A percentile compares a stretch with the other conserved stretches of the same genome.
These are phyloP conservation scores for Falciphora oryzae DNA, from an alignment of 2,329 filamentous ascomycete species.

Conservation along the genomic window DNA sequence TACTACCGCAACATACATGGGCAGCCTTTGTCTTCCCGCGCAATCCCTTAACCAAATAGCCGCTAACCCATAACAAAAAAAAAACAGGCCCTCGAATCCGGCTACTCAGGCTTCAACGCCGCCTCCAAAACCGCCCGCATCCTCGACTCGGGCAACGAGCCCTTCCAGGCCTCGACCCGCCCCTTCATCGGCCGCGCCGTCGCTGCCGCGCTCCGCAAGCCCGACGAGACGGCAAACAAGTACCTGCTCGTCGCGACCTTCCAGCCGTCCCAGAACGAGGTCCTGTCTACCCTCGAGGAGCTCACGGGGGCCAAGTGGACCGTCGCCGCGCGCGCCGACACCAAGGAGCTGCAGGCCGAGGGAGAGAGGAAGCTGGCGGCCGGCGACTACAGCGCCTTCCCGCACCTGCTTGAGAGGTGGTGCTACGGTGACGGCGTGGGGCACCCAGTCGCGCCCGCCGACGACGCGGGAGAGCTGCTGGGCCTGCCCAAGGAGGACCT, in stretches of 20 bases:
- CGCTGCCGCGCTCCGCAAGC: neutral
- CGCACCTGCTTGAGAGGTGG: slow-evolving; percentile 22
- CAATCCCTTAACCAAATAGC: too few species aligned
- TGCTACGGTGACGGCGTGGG: slow-evolving; percentile 31
- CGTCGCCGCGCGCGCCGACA: slow-evolving; percentile 25
- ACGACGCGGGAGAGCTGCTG: slow-evolving; percentile 22
- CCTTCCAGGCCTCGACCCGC: slow-evolving; percentile 18
- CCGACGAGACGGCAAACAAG: slow-evolving; percentile 6
- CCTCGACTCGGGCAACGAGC: slow-evolving; percentile 14
- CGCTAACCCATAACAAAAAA: too few species aligned
- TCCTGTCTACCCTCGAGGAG: slow-evolving; percentile 47
- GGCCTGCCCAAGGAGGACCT: slow-evolving; percentile 18
- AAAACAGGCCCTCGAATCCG: too few species aligned
- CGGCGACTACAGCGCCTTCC: slow-evolving; percentile 31
- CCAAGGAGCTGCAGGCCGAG: slow-evolving; percentile 21
- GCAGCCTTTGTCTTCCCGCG: too few species aligned
- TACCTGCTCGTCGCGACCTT: slow-evolving; percentile 38
- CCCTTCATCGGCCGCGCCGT: slow-evolving; percentile 12
- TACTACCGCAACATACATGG: too few species aligned
- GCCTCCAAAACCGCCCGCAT: slow-evolving; percentile 37
- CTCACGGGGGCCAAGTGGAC: slow-evolving; percentile 42
- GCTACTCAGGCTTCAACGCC: slow-evolving; percentile 42
- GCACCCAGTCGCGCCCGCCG: slow-evolving; percentile 18
- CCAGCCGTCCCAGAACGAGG: slow-evolving; percentile 35
- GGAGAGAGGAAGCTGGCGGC: slow-evolving; percentile 35